Base-by-base conservation (phyloP, 768 basidiomycete species). In the Hygrocybe coccinea region DNA sequence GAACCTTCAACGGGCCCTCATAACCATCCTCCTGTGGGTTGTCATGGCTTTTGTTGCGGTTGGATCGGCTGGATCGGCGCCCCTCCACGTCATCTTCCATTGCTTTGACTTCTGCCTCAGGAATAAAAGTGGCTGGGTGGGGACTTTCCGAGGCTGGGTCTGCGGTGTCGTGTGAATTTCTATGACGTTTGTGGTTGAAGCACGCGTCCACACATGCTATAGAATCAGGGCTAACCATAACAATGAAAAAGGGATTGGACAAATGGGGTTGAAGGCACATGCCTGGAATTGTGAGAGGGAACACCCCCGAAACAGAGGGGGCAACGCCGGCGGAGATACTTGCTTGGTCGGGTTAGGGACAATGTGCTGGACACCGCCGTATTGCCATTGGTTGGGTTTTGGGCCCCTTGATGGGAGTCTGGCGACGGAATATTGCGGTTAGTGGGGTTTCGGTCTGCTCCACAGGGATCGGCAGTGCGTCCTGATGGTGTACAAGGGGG, bases 181-280 rank as follows among this genome's bases (percentile, higher is more conserved):
- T 50, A n/a, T 60, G 52, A 1, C 60, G 61, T 52, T 72, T 71
- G 50, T 74, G 72, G 21, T 63, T 69, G 45, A 74, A 72, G 56
- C 67, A 69, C 1, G 63, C 66, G 58, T 74, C 72, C 11, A 68
- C n/a, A 46, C 68, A 71, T 3, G 71, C 65, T 29, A 70, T 59
- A 10, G 62, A 51, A 59, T 71, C 66, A 38, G 56, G 50, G 9
- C 66, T 66, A 33, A 22, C 9, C 21, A n/a, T 10, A 15, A 19
- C 21, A 54, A 22, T 17, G 19, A 21, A 41, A 25, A 15, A 25
- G 15, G 17, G 17, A 43, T 29, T 24, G n/a, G 11, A n/a, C 29
- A 41, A 54, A 54, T 29, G 12, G 33, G 38, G 17, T 22, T 14
- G 29, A n/a, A 3, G 43, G 17, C 38, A 43, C 43, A 33, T n/a